A percentile compares a stretch with the other conserved stretches of the same genome.
Evolutionary conservation across 805 yeast species (phyloP).

Genomic region (Pichia deserticola): DNA sequence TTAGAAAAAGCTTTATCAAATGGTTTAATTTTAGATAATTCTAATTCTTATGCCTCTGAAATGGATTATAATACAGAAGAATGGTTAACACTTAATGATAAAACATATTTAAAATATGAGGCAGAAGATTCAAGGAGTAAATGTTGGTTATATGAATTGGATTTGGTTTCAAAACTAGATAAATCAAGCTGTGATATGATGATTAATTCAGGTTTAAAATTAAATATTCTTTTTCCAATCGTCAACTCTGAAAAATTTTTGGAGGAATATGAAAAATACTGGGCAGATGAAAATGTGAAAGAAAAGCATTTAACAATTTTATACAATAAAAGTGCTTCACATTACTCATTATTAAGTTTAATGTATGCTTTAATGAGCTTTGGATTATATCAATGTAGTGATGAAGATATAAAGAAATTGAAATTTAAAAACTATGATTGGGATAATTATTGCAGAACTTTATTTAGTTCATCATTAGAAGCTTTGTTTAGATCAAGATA

Average conservation of each 20-base stretch:
- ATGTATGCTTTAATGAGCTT: slow-evolving; percentile 28
- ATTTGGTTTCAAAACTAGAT: slow-evolving; percentile 10
- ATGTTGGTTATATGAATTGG: slow-evolving; percentile 24
- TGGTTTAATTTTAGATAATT: slow-evolving; percentile 17
- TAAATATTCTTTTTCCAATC: slow-evolving; percentile 35
- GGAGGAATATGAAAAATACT: slow-evolving; percentile 47
- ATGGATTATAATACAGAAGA: slow-evolving; percentile 25
- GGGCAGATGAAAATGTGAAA: slow-evolving; percentile 15
- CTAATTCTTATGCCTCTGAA: slow-evolving; percentile 3
- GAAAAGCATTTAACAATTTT: slow-evolving; percentile 23
- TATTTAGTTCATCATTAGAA: slow-evolving; percentile 28
- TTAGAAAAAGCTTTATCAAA: slow-evolving; percentile 20
- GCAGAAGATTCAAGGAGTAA: slow-evolving; percentile 18
- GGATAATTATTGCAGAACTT: slow-evolving; percentile 23
- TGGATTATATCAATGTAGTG: slow-evolving; percentile 24
- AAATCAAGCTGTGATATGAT: slow-evolving; percentile 19
- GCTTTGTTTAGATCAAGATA: slow-evolving; percentile 28
- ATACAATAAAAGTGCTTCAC: slow-evolving; percentile 20
- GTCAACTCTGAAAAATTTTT: slow-evolving; percentile 54
- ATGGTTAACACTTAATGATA: slow-evolving; percentile 18
- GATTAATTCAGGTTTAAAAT: slow-evolving; percentile 15
- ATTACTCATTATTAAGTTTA: slow-evolving; percentile 24
- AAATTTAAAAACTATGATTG: slow-evolving; percentile 20
- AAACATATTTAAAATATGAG: slow-evolving; percentile 6
- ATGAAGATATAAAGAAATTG: slow-evolving; percentile 14